These are phyloP conservation scores for Coniferiporia weirii DNA, from an alignment of 1,284 basidiomycete genomes.

Conservation along the genomic window DNA sequence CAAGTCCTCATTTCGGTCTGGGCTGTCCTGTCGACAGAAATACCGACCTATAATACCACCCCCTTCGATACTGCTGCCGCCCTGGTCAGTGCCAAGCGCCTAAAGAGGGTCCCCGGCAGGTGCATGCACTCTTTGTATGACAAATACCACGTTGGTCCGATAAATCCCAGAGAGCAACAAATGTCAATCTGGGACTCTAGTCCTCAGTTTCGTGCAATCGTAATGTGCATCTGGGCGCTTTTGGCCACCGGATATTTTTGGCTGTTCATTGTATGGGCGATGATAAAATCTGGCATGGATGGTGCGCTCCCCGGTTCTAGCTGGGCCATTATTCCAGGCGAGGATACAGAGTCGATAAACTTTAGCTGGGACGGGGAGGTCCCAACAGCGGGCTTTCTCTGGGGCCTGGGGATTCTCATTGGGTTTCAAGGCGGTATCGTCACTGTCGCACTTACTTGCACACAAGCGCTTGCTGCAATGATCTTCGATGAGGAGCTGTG, in stretches of 20 bases:
- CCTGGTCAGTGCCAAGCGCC: neutral
- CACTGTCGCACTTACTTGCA: conserved; percentile 11
- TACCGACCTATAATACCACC: conserved; percentile 2
- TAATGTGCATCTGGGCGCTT: conserved; percentile 9
- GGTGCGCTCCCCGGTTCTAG: neutral
- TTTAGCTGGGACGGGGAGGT: conserved; percentile 13
- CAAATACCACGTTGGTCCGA: neutral
- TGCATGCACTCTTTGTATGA: conserved; percentile 16
- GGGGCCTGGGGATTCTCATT: conserved; percentile 12
- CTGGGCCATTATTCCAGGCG: conserved; percentile 1
- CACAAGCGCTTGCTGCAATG: conserved; percentile 1
- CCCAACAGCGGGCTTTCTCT: conserved; percentile 4
- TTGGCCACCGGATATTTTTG: conserved; percentile 11
- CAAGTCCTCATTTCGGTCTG: neutral
- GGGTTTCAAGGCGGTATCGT: conserved; percentile 17
- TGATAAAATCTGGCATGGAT: conserved; percentile 11
- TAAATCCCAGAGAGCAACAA: neutral
- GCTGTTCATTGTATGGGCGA: conserved; percentile 10
- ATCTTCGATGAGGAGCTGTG: conserved; percentile 12
- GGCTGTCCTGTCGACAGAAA: neutral
- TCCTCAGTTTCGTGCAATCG: conserved; percentile 9
- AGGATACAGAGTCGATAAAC: conserved; percentile 1
- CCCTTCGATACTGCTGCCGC: neutral
- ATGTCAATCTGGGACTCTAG: neutral
- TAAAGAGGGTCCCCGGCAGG: conserved; percentile 1